Evolutionary conservation across 1,284 basidiomycete species (phyloP), one percentile per base, ranked within the genome.

Genomic region (Melampsora americana): DNA sequence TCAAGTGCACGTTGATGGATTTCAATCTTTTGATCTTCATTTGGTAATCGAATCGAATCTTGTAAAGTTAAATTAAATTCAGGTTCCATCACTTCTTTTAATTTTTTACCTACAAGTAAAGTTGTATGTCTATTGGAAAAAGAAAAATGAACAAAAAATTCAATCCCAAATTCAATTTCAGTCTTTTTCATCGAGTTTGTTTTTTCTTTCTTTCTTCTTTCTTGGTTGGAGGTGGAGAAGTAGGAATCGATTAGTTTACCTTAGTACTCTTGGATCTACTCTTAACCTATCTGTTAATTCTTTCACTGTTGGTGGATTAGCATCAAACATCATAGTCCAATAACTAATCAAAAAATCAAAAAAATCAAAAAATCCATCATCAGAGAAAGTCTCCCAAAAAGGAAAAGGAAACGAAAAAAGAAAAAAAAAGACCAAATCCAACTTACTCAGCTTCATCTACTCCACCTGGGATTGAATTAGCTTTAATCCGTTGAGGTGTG

Each of bases 281-380:
- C 78, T 77, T 4, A 81, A 68, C 14, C 80, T 78, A 0, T 77
- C 66, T 61, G 78, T 79, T 23, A 81, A 69, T 0, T 78, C 77
- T n/a, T 74, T 56, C 16, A 81, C 74, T 5, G 79, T 79, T 0
- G 80, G 80, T 16, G 80, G 80, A 67, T 79, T 79, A 66, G 79
- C 78, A 74, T 81, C 80, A 69, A 81, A 81, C 6, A 70, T 65
- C 77, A 81, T 79, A 7, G 80, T 78, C 77, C 78, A 80, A 64
- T 80, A 79, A 61, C 80, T 80, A 56, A n/a, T n/a, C n/a, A n/a
- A n/a, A n/a, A n/a, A 48, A 48, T 12, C 11, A 48, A 48, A 48
- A 48, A 48, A 48, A 48, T 48, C 46, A 48, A 48, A 48, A 48
- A 48, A 48, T 12, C 46, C 20, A 20, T 26, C 18, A n/a, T n/a